Conservation (phyloP, 2,329 filamentous ascomycete genomes). For the Aspergillus sojae region DNA sequence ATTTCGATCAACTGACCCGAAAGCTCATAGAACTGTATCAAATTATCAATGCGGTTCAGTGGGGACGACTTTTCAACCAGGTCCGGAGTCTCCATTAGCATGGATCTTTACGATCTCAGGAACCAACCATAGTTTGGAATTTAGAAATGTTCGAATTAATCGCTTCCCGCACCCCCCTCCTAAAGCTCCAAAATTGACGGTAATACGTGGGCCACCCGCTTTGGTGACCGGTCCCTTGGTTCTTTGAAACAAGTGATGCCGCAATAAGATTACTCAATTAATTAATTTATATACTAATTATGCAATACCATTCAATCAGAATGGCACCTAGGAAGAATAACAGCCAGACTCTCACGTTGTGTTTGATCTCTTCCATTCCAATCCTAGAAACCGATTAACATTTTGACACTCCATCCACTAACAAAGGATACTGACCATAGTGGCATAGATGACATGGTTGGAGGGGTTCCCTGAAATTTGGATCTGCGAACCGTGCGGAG, state of each 20-base stretch:
- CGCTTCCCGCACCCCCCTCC: background rate
- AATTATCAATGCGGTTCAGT: background rate
- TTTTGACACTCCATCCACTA: background rate
- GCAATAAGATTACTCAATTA: background rate
- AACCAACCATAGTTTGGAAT: background rate
- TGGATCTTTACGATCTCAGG: slow-evolving; percentile 3
- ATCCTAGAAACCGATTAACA: background rate
- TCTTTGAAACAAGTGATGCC: background rate
- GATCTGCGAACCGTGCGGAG: slow-evolving; percentile 31
- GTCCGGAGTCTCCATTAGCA: slow-evolving; percentile 6
- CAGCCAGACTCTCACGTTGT: background rate
- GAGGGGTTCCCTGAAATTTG: slow-evolving; percentile 23
- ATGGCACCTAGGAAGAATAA: background rate
- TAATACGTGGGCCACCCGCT: background rate
- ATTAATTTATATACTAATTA: background rate
- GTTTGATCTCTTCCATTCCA: background rate
- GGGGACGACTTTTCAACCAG: background rate
- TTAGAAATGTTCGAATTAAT: background rate
- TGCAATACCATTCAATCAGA: background rate
- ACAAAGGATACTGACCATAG: background rate
- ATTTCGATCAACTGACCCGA: too few relatives aligned
- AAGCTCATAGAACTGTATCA: background rate
- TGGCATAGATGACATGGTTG: background rate
- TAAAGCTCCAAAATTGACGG: background rate
- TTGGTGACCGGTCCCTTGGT: background rate